These are phyloP conservation scores for Selaginella tamariscina DNA, from an alignment of 75 land plant species.

Conservation along the genomic window DNA sequence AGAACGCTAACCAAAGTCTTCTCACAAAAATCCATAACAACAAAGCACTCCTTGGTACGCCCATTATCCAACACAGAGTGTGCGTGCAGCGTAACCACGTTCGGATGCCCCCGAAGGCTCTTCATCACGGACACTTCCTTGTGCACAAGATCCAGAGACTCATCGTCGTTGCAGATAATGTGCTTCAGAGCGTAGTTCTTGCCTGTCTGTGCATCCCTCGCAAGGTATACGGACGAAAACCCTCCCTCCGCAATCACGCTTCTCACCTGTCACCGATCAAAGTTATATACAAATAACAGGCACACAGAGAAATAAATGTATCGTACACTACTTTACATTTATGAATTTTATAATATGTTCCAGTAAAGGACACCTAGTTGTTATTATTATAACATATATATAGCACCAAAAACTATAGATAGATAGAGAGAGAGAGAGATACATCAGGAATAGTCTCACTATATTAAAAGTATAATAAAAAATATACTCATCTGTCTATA, in stretches of 20 bases:
- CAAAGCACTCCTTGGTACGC: slow-evolving; percentile 68
- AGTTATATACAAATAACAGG: no score
- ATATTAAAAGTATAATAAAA: no score
- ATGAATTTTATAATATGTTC: no score
- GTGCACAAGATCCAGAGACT: slow-evolving; percentile 62
- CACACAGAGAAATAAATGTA: no score
- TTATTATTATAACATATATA: no score
- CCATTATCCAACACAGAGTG: slow-evolving; percentile 68
- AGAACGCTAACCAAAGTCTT: slow-evolving; percentile 66
- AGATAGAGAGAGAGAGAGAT: no score
- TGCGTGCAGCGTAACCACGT: slow-evolving; percentile 60
- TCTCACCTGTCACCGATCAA: no score
- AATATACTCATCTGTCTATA: no score
- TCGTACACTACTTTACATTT: no score
- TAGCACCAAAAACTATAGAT: no score
- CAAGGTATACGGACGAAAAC: slow-evolving; percentile 82
- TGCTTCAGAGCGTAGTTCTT: slow-evolving; percentile 89
- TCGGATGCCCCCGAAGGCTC: slow-evolving; percentile 68
- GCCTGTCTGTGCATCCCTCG: slow-evolving; percentile 47
- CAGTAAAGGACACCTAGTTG: no score
- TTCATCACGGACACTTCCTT: slow-evolving; percentile 83
- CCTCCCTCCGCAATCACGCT: slow-evolving; percentile 82
- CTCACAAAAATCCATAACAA: slow-evolving; percentile 84
- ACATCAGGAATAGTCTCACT: no score
- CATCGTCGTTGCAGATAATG: slow-evolving; percentile 80